Evolutionary conservation across 139 green algal species (phyloP), one percentile per base, ranked within the genome.

Genomic region (Eudorina sp.): DNA sequence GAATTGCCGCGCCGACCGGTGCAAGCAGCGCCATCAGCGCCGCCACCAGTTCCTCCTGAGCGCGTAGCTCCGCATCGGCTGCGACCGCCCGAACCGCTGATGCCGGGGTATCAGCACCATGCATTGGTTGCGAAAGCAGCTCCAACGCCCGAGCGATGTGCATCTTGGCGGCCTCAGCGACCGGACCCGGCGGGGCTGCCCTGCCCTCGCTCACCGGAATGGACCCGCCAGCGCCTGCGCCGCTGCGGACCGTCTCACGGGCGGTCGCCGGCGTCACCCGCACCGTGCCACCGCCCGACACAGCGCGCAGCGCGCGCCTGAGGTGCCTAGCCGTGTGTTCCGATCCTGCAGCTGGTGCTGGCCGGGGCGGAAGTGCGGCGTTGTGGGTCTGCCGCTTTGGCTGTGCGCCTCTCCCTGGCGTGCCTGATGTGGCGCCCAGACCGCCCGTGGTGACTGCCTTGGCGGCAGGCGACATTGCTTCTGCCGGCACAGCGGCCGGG

Each of bases 31-130:
- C 64, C 43, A 87, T 34, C 45, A 87, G 62, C 31, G 81, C 81
- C 4, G 81, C 81, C 21, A 87, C 64, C 64, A 87, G 43, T 64
- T 87, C 81, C 66, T 87, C 81, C 46, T 87, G 81, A 2, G 81
- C 81, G 7, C 27, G 38, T 7, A 85, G 41, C 79, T 85, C 79
- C 2, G 79, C 64, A 16, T 77, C 55, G 7, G 72, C 81, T 3
- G 79, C 64, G 5, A 38, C 55, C 23, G 72, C 81, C 25, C 25
- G n/a, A 40, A 27, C 21, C 6, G 45, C 55, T 3, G 81, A 31
- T 0, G 27, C 38, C 6, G 40, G 14, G 14, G 53, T 41, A 4
- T 38, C 51, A 13, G 51, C 6, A 25, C 46, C 21, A 38, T 5
- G 36, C 11, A 29, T 5, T 25, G 4, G 62, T 40, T 58, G 41